Percentiles rank a stretch among this genome's conserved stretches.
These are phyloP conservation scores for Scopulariopsis brevicaulis DNA, from an alignment of 2,329 filamentous ascomycete genomes.

Conservation along the genomic window DNA sequence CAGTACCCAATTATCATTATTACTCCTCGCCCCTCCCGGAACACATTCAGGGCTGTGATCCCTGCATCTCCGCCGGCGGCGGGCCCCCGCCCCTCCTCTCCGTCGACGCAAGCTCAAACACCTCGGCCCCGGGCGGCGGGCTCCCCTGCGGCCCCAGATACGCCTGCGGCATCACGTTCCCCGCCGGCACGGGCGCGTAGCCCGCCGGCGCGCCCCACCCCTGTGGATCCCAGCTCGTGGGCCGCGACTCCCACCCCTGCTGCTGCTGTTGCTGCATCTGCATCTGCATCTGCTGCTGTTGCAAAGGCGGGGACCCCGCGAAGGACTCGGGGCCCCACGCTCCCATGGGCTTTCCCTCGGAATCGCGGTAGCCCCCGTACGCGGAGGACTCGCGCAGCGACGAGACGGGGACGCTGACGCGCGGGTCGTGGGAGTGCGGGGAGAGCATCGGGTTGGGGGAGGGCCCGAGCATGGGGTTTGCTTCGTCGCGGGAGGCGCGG, in stretches of 20 bases:
- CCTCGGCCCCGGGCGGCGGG: background rate
- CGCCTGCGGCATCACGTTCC: background rate
- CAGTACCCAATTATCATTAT: background rate
- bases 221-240: background rate
- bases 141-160: background rate
- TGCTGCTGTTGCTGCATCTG: too few species aligned
- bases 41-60: background rate
- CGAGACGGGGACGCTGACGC: background rate
- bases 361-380: background rate
- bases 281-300: background rate
- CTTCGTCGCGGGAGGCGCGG: background rate
- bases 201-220: background rate
- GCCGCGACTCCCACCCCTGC: background rate
- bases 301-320: background rate
- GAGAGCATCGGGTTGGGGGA: background rate
- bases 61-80: constrained; percentile 1
- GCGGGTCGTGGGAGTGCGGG: background rate
- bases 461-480: constrained; percentile 2
- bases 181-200: background rate
- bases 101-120: constrained; percentile 2
- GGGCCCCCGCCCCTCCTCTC: background rate
- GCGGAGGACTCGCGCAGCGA: background rate
- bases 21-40: background rate
- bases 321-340: constrained; percentile 3
- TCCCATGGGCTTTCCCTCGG: background rate